phyloP scores from a whole-genome alignment of 164 flowering plant species.

The Brasenia schreberi region DNA sequence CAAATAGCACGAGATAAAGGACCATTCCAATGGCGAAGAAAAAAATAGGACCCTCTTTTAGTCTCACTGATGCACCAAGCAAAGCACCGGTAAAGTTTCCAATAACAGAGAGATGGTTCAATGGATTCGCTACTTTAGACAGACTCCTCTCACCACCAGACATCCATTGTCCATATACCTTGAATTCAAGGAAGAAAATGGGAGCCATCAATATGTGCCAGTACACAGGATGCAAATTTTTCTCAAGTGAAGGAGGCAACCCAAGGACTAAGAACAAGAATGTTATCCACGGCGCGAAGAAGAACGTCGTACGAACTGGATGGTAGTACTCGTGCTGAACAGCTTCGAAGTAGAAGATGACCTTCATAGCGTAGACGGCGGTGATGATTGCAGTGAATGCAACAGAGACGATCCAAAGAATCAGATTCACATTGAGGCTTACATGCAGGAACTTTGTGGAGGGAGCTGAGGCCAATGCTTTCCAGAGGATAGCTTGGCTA shows the following conservation, averaged over 20 bases:
- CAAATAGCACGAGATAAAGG: conserved; percentile 20
- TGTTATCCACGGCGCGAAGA: conserved; percentile 1
- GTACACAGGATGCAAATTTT: conserved; percentile 5
- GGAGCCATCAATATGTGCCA: conserved; percentile 16
- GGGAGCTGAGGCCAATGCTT: not conserved
- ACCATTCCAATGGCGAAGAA: conserved; percentile 19
- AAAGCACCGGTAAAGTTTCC: conserved; percentile 10
- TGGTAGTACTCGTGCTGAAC: conserved; percentile 16
- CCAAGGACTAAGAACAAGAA: conserved; percentile 19
- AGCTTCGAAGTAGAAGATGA: conserved; percentile 10
- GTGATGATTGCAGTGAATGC: conserved; percentile 9
- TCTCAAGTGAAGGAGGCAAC: conserved; percentile 10
- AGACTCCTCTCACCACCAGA: conserved; percentile 15
- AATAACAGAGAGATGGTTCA: conserved; percentile 19
- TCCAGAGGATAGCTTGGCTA: not conserved
- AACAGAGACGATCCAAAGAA: conserved; percentile 14
- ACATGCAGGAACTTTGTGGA: not conserved
- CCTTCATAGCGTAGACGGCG: conserved; percentile 15
- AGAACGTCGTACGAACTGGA: conserved; percentile 17
- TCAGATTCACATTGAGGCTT: not conserved
- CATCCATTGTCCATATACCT: conserved; percentile 24
- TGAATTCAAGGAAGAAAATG: conserved; percentile 13
- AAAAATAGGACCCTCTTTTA: conserved; percentile 19
- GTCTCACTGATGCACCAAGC: conserved; percentile 13
- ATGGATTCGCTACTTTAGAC: conserved; percentile 17